phyloP scores from a whole-genome alignment of 2,329 filamentous ascomycete species.

The Clonostachys solani region DNA sequence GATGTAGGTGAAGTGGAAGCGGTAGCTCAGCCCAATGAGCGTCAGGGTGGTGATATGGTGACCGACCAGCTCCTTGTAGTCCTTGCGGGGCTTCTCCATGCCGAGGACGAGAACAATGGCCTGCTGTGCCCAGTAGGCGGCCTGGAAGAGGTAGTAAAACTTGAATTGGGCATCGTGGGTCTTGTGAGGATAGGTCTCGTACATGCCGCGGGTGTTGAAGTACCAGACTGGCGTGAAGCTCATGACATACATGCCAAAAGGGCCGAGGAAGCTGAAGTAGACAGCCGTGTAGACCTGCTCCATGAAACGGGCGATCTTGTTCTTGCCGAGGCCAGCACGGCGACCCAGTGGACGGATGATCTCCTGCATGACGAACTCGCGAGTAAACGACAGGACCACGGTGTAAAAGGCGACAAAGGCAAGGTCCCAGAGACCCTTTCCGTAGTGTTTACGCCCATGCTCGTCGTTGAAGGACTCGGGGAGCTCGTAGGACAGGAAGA shows the following conservation, averaged over 20 bases:
- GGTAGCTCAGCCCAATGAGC: conserved; percentile 82
- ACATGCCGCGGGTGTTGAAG: conserved; percentile 89
- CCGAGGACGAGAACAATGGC: conserved; percentile 81
- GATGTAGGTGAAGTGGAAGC: conserved; percentile 96
- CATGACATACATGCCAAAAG: conserved; percentile 88
- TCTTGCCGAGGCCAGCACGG: conserved; percentile 64
- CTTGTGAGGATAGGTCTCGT: conserved; percentile 80
- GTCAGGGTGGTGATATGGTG: conserved; percentile 88
- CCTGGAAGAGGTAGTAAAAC: conserved; percentile 93
- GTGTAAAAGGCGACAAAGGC: conserved; percentile 88
- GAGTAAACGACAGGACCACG: conserved; percentile 84
- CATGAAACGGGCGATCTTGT: conserved; percentile 89
- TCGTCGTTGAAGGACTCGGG: conserved; percentile 31
- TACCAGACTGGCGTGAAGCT: conserved; percentile 89
- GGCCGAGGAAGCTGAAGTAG: conserved; percentile 81
- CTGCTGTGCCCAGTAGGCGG: conserved; percentile 94
- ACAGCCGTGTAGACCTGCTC: conserved; percentile 93
- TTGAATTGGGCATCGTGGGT: conserved; percentile 81
- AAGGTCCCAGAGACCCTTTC: conserved; percentile 82
- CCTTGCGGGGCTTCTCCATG: conserved; percentile 90
- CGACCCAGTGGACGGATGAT: conserved; percentile 73
- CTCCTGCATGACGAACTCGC: conserved; percentile 94
- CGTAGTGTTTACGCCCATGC: conserved; percentile 63
- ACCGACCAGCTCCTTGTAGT: conserved; percentile 88
- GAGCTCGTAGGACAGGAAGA: conserved; percentile 86